Conservation (phyloP, 768 basidiomycete genomes). For the Agrocybe pediades region DNA sequence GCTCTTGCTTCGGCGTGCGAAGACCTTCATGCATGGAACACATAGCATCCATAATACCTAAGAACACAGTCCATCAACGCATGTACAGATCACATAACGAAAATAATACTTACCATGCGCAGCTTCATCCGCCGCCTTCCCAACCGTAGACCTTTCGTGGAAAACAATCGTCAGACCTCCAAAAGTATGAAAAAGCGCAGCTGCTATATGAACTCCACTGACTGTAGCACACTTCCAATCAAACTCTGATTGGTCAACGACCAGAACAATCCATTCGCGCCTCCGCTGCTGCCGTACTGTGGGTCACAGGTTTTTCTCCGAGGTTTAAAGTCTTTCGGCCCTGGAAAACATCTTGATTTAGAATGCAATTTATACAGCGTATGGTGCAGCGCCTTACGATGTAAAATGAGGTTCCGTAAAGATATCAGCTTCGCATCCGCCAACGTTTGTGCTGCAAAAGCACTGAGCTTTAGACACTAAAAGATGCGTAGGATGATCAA, state of each 20-base stretch:
- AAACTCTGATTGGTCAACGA: constrained; percentile 47
- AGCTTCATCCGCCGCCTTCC: background rate
- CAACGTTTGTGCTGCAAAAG: constrained; percentile 53
- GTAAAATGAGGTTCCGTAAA: constrained; percentile 44
- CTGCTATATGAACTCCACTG: constrained; percentile 13
- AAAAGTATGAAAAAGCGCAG: no score
- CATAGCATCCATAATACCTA: constrained; percentile 46
- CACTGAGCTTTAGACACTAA: constrained; percentile 53
- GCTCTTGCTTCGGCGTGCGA: constrained; percentile 36
- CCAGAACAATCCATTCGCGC: constrained; percentile 49
- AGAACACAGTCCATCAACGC: no score
- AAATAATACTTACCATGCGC: constrained; percentile 5
- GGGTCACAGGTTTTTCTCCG: constrained; percentile 37
- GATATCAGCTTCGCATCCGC: constrained; percentile 45
- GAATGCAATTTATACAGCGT: background rate
- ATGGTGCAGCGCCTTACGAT: constrained; percentile 36
- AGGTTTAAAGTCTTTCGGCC: constrained; percentile 24
- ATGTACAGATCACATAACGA: no score
- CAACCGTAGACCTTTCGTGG: background rate
- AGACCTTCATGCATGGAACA: constrained; percentile 46
- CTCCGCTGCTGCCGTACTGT: constrained; percentile 40
- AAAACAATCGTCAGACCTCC: background rate
- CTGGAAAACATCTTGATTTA: constrained; percentile 6
- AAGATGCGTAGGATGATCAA: background rate
- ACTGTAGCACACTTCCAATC: constrained; percentile 52